Base-by-base conservation (phyloP, 2,329 filamentous ascomycete species). In the Aphanocladium album region DNA sequence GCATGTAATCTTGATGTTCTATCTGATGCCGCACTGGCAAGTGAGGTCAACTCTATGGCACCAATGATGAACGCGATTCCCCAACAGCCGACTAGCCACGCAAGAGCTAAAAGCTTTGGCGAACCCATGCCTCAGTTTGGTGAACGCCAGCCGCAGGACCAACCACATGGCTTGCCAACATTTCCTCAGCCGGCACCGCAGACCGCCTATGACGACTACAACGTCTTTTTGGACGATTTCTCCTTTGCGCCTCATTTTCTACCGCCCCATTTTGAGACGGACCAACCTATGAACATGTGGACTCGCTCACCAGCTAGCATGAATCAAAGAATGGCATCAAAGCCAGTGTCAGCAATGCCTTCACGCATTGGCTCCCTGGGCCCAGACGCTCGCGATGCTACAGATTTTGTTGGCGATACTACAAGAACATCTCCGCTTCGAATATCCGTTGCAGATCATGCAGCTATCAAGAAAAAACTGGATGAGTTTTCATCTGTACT, bases 401-500 rank as follows among this genome's bases (percentile, higher is more conserved):
- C 61, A 2, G 73, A 73, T 67, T 45, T 50, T 37, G 11, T 66
- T 67, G 16, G 73, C 73, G 74, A 76, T 45, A 59, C 65, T 33
- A 65, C 66, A 5, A 66, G 73, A 17, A 62, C 72, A 64, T 61
- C 75, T 66, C 67, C 70, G 65, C 66, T 81, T 73, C 66, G 82
- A 72, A 82, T 85, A 41, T 84, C 81, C 19, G 77, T 77, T 11
- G 76, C 75, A 60, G 83, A 85, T 64, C 80, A 85, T 66, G 78
- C 75, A 5, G 73, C 79, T 12, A 84, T 87, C 59, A 82, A 83
- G 67, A 82, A 78, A 60, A 79, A 83, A n/a, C 71, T 88, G 0
- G 79, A 84, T 21, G 83, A 87, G 62, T 88, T 88, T 64, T 83
- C 83, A 0, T 77, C 80, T 1, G 81, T 87, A 5, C 71, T 88